Percentiles rank a stretch among this genome's conserved stretches.
phyloP scores from a whole-genome alignment of 306 rosid species.

The Coriaria nepalensis region DNA sequence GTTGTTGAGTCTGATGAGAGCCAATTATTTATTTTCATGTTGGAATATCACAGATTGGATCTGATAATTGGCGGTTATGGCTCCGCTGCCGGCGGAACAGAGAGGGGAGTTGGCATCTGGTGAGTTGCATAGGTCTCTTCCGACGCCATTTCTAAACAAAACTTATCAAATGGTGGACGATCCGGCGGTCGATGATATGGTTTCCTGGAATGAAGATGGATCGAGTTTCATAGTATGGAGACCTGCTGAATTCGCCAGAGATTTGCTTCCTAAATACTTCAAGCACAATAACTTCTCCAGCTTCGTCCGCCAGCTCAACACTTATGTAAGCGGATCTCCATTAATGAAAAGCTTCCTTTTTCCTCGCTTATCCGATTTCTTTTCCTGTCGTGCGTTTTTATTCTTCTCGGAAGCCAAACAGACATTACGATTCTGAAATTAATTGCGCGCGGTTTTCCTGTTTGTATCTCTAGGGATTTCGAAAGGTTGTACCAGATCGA shows the following conservation, averaged over 20 bases:
- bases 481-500: conserved; percentile 92
- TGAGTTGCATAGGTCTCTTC: conserved; percentile 72
- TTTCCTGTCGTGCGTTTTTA: background rate
- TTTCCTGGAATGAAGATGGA: conserved; percentile 93
- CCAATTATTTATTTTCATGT: background rate
- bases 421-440: background rate
- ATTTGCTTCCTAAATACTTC: conserved; percentile 84
- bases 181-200: conserved; percentile 58
- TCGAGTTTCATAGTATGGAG: conserved; percentile 76
- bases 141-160: conserved; percentile 84
- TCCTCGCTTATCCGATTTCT: background rate
- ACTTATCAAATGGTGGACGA: conserved; percentile 82
- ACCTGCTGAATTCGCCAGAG: conserved; percentile 95
- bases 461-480: conserved; percentile 53
- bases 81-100: conserved; percentile 56
- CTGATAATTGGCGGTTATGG: conserved; percentile 36
- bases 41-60: conserved; percentile 23
- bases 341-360: background rate
- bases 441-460: background rate
- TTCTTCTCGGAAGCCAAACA: conserved; percentile 6
- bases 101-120: conserved; percentile 44
- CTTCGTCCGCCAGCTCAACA: conserved; percentile 93
- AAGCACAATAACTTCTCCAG: conserved; percentile 93
- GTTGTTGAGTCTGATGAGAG: too few relatives aligned
- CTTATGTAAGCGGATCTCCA: conserved; percentile 40